phyloP scores from a whole-genome alignment of 2,329 filamentous ascomycete species.

The Aspergillus sp. region DNA sequence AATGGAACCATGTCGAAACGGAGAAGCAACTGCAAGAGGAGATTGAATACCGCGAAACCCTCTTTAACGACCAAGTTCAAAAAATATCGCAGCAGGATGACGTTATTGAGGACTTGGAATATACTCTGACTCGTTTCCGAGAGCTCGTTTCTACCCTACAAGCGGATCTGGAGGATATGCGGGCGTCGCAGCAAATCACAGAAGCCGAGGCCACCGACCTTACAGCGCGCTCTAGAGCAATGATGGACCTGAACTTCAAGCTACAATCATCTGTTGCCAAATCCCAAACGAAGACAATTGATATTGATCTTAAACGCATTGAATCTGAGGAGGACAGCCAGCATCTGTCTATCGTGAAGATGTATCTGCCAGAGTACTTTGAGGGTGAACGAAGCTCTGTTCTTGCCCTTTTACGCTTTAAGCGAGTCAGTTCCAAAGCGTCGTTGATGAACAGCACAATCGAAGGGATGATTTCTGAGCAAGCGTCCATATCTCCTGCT shows the following conservation, averaged over 20 bases:
- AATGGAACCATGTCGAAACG: constrained; percentile 87
- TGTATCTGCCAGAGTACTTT: constrained; percentile 85
- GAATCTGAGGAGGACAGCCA: constrained; percentile 86
- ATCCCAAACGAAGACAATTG: constrained; percentile 90
- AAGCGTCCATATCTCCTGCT: constrained; percentile 62
- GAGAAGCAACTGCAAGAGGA: constrained; percentile 94
- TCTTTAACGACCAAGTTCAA: constrained; percentile 79
- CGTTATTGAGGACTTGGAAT: constrained; percentile 81
- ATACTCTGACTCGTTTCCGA: constrained; percentile 83
- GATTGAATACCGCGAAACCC: constrained; percentile 79
- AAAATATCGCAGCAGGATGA: constrained; percentile 75
- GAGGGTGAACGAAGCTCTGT: constrained; percentile 80
- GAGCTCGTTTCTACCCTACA: constrained; percentile 85
- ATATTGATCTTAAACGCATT: constrained; percentile 80
- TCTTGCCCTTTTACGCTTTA: constrained; percentile 84
- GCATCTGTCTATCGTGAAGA: constrained; percentile 82
- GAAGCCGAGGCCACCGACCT: constrained; percentile 92
- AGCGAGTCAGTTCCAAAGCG: constrained; percentile 84
- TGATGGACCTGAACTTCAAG: constrained; percentile 96
- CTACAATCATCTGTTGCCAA: constrained; percentile 87
- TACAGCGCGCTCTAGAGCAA: constrained; percentile 81
- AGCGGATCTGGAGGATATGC: constrained; percentile 84
- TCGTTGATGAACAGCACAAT: constrained; percentile 74
- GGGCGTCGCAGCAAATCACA: constrained; percentile 85
- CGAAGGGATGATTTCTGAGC: constrained; percentile 71